Evolutionary conservation across 1,139 yeast species (phyloP).

Genomic region (Lipomyces yarrowii): DNA sequence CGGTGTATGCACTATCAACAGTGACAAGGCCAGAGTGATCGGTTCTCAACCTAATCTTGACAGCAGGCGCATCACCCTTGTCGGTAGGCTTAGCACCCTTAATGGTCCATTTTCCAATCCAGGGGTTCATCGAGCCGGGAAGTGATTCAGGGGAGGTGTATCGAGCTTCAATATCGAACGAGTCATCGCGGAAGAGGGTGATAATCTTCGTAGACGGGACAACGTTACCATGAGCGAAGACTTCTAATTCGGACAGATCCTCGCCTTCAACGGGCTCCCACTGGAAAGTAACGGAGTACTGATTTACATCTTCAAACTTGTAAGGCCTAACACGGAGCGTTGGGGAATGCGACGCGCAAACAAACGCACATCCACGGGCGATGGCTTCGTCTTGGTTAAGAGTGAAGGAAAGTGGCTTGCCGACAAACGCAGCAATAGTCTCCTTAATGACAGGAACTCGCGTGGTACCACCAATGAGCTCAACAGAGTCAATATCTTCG

Average conservation of each 20-base stretch:
- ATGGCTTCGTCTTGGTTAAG: constrained; percentile 99
- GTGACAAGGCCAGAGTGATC: constrained; percentile 96
- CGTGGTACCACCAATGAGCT: constrained; percentile 97
- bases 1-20: constrained; percentile 92
- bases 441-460: constrained; percentile 94
- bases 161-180: constrained; percentile 82
- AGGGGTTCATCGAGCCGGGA: constrained; percentile 65
- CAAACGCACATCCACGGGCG: constrained; percentile 98
- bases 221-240: constrained; percentile 89
- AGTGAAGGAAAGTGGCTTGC: constrained; percentile 88
- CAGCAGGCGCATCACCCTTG: constrained; percentile 78
- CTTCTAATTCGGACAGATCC: constrained; percentile 90
- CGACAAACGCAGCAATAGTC: constrained; percentile 76
- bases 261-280: constrained; percentile 94
- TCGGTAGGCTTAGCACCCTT: constrained; percentile 80
- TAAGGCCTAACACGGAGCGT: constrained; percentile 98
- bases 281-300: constrained; percentile 86
- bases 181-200: constrained; percentile 88
- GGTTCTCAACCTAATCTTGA: constrained; percentile 92
- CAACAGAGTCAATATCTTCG: constrained; percentile 84
- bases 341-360: constrained; percentile 99
- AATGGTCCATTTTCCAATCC: constrained; percentile 83
- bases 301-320: constrained; percentile 95
- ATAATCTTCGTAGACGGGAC: constrained; percentile 96
- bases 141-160: constrained; percentile 76